Conservation (phyloP, 2,329 filamentous ascomycete species). For the Diaporthe sp. region DNA sequence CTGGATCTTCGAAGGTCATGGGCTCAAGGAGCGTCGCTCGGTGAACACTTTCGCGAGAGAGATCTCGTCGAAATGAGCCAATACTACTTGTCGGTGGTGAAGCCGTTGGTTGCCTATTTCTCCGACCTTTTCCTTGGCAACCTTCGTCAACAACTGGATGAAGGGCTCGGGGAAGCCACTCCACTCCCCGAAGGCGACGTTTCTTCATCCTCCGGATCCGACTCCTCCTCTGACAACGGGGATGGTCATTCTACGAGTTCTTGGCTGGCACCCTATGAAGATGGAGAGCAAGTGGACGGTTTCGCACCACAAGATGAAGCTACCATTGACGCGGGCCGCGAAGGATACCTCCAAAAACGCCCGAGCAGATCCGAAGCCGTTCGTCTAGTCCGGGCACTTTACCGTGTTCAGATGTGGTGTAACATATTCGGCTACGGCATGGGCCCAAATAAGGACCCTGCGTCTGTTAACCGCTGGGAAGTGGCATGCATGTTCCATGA, state of each 20-base stretch:
- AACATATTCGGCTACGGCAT: background rate
- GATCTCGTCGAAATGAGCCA: background rate
- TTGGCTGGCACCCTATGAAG: background rate
- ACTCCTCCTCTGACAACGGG: background rate
- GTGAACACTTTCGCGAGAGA: background rate
- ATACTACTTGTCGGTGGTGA: background rate
- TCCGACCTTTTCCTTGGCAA: background rate
- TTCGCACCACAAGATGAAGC: background rate
- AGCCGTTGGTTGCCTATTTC: background rate
- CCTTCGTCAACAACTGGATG: background rate
- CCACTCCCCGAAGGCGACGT: background rate
- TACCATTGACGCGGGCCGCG: background rate
- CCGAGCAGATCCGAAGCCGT: background rate
- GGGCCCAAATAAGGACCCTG: background rate
- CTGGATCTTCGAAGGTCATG: background rate
- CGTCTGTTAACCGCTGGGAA: background rate
- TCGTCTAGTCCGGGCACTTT: background rate
- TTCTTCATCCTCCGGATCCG: background rate
- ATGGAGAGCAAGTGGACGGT: background rate
- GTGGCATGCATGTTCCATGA: background rate
- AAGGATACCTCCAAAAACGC: background rate
- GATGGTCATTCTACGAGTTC: background rate
- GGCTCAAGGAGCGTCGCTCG: background rate
- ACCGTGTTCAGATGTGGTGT: background rate
- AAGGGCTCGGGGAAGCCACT: background rate